Conservation (phyloP, 768 basidiomycete genomes). For the Strobilomyces dryophilus region DNA sequence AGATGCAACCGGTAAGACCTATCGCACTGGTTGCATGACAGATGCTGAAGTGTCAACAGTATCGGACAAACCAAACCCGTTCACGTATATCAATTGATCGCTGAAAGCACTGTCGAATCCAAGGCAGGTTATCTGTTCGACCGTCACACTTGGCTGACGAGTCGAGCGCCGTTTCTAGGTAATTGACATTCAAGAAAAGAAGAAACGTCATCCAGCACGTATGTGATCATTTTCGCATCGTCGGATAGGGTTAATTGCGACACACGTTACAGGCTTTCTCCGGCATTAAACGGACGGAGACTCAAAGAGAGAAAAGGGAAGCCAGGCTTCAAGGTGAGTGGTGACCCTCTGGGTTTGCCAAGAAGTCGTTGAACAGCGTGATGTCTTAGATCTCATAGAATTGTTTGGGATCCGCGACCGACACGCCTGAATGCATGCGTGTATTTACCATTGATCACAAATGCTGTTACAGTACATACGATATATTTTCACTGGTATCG, state of each 20-base stretch:
- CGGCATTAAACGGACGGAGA: constrained; percentile 73
- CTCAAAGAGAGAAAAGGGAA: constrained; percentile 70
- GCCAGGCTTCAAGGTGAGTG: constrained; percentile 72
- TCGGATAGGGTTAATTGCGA: background rate
- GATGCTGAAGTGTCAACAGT: constrained; percentile 22
- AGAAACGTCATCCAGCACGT: constrained; percentile 82
- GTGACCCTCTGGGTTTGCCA: background rate
- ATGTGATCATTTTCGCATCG: constrained; percentile 1
- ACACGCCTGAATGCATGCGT: background rate
- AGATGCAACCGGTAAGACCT: constrained; percentile 61
- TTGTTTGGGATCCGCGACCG: constrained; percentile 43
- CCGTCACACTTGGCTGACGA: background rate
- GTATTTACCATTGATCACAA: background rate
- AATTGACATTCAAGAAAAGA: constrained; percentile 82
- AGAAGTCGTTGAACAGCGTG: background rate
- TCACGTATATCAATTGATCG: constrained; percentile 85
- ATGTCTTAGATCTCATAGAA: constrained; percentile 51
- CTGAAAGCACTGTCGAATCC: constrained; percentile 84
- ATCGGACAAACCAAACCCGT: constrained; percentile 84
- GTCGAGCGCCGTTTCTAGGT: constrained; percentile 38
- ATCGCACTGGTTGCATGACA: background rate
- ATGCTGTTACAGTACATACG: constrained; percentile 12
- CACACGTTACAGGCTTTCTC: constrained; percentile 65
- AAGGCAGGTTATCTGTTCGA: constrained; percentile 46
- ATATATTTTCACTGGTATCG: constrained; percentile 7